A percentile compares a stretch with the other conserved stretches of the same genome.
Conservation (phyloP, 345 rosid species). For the Linum tenue region DNA sequence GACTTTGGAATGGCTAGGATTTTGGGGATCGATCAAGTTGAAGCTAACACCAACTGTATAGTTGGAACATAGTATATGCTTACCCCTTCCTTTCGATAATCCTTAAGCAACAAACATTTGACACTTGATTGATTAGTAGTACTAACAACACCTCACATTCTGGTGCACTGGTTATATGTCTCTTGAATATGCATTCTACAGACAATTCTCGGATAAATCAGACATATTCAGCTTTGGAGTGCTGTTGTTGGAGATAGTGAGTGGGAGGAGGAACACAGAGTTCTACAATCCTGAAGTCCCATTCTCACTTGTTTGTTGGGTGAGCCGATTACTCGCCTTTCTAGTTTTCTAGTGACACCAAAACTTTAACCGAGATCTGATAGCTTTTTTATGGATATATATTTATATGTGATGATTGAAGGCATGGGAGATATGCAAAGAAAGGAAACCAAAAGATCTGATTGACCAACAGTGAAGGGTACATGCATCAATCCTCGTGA, state of each 20-base stretch:
- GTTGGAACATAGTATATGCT: constrained; percentile 1
- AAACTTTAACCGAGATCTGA: no score
- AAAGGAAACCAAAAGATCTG: not conserved
- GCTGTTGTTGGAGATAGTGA: not conserved
- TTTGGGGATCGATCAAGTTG: not conserved
- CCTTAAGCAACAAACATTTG: not conserved
- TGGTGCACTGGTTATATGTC: constrained; percentile 2
- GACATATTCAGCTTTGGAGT: constrained; percentile 4
- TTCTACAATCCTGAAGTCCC: not conserved
- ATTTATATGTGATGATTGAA: not conserved
- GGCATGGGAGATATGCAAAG: not conserved
- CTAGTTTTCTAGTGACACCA: not conserved
- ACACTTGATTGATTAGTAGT: not conserved
- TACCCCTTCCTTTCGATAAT: not conserved
- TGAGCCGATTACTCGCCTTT: not conserved
- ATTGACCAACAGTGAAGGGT: not conserved
- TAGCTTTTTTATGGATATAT: no score
- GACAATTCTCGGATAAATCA: not conserved
- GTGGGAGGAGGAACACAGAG: not conserved
- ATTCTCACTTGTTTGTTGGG: not conserved
- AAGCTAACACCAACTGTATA: not conserved
- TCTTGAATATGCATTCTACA: not conserved
- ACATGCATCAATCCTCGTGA: not conserved
- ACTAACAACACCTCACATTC: no score
- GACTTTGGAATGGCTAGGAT: constrained; percentile 3